Conservation (phyloP, 2,329 filamentous ascomycete species). For the Rhynchosporium secalis region DNA sequence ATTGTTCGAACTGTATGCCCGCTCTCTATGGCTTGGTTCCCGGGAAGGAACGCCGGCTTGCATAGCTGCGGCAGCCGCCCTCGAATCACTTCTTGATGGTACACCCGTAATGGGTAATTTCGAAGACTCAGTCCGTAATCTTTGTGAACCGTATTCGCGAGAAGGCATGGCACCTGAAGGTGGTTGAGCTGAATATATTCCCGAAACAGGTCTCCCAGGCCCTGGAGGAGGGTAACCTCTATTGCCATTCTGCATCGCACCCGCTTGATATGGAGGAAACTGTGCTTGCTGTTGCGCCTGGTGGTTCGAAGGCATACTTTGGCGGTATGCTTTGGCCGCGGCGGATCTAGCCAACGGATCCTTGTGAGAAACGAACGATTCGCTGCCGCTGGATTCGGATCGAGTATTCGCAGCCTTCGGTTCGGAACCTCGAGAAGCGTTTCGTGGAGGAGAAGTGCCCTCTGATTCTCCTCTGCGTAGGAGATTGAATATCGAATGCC, state of each 20-base stretch:
- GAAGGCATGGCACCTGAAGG: constrained; percentile 43
- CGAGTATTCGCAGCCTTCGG: constrained; percentile 23
- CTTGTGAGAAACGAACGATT: constrained; percentile 33
- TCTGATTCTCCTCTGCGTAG: constrained; percentile 37
- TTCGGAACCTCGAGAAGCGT: constrained; percentile 29
- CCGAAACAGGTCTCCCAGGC: constrained; percentile 47
- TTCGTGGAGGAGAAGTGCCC: constrained; percentile 28
- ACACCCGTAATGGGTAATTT: constrained; percentile 55
- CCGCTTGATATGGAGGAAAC: constrained; percentile 47
- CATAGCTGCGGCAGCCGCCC: constrained; percentile 58
- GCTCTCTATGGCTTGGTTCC: constrained; percentile 68
- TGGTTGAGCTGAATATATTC: constrained; percentile 46
- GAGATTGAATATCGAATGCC: constrained; percentile 41
- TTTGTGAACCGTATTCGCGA: constrained; percentile 47
- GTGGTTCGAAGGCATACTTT: constrained; percentile 46
- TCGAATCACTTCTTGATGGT: constrained; percentile 62
- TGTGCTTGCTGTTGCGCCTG: constrained; percentile 46
- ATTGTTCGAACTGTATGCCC: constrained; percentile 63
- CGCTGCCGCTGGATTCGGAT: constrained; percentile 37
- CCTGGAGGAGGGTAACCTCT: constrained; percentile 42
- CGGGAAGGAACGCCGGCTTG: constrained; percentile 62
- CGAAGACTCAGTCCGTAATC: constrained; percentile 59
- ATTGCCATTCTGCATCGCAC: constrained; percentile 42
- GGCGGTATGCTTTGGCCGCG: constrained; percentile 42
- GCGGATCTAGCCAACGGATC: constrained; percentile 34